Conservation (phyloP, 768 basidiomycete species). For the Gyrodon lividus region DNA sequence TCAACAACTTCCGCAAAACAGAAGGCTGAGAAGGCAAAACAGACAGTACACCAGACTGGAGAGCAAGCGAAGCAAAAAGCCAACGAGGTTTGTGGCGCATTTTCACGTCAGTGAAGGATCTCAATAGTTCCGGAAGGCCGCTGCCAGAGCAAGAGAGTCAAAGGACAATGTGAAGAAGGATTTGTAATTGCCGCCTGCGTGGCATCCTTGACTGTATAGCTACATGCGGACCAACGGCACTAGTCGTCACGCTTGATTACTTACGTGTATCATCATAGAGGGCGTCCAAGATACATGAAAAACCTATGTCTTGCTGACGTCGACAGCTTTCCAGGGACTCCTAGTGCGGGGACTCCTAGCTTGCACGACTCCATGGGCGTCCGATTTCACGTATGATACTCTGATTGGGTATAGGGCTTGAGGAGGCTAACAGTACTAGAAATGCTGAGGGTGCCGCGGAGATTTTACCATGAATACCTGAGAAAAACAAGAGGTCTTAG, state of each 20-base stretch:
- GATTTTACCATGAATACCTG: too few relatives aligned
- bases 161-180: slow-evolving; percentile 17
- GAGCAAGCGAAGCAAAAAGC: slow-evolving; percentile 14
- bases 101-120: background rate
- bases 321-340: too few relatives aligned
- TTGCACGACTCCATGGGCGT: too few relatives aligned
- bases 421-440: too few relatives aligned
- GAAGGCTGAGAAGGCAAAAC: slow-evolving; percentile 2
- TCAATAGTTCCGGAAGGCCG: slow-evolving; percentile 11
- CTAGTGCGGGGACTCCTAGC: too few relatives aligned
- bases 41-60: slow-evolving; percentile 3
- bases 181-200: background rate
- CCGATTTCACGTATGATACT: too few relatives aligned
- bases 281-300: too few relatives aligned
- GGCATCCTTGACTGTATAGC: background rate
- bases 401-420: too few relatives aligned
- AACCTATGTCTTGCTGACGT: too few relatives aligned
- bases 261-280: too few relatives aligned
- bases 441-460: too few relatives aligned
- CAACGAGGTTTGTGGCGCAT: background rate
- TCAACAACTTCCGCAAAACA: slow-evolving; percentile 3
- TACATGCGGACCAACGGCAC: background rate
- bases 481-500: too few relatives aligned
- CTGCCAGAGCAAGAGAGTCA: slow-evolving; percentile 15
- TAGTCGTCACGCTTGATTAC: background rate